Conservation (phyloP, 495 filamentous ascomycete genomes). For the Lasiosphaeria ovina region DNA sequence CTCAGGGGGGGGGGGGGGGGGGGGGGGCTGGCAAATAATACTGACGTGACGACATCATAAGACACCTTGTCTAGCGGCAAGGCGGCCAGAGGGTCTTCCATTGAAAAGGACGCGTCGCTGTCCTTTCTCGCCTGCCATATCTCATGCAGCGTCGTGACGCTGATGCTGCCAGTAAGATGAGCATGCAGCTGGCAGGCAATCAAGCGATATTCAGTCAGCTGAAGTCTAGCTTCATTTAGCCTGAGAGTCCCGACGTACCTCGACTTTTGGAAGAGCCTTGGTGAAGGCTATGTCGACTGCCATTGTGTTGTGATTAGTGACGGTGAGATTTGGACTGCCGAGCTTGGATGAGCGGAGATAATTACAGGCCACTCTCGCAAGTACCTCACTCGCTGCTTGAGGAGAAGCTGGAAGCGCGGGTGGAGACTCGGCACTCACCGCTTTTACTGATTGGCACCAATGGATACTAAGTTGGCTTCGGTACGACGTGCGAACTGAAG, state of each 20-base stretch:
- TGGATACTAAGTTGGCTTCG: too few relatives aligned
- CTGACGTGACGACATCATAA: constrained; percentile 68
- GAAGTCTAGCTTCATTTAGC: neutral
- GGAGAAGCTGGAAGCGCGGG: too few relatives aligned
- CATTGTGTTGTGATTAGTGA: too few relatives aligned
- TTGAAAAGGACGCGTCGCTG: constrained; percentile 45
- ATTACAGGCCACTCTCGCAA: too few relatives aligned
- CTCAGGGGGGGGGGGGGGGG: neutral
- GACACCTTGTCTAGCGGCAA: constrained; percentile 70
- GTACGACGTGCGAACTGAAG: too few relatives aligned
- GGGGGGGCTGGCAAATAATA: constrained; percentile 20
- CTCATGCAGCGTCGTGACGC: constrained; percentile 68
- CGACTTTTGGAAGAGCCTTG: neutral
- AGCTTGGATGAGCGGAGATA: too few relatives aligned
- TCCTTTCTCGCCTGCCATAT: constrained; percentile 64
- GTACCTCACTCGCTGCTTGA: too few relatives aligned
- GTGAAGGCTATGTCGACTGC: neutral
- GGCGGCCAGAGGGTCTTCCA: constrained; percentile 62
- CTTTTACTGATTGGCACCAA: too few relatives aligned
- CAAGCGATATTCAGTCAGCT: neutral
- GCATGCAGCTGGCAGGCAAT: constrained; percentile 65
- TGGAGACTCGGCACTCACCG: too few relatives aligned
- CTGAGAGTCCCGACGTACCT: neutral
- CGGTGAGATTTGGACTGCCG: too few relatives aligned
- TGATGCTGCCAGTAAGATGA: constrained; percentile 80